These are phyloP conservation scores for Entomophthora muscae DNA, from an alignment of 371 early-diverging fungal species.

Conservation along the genomic window DNA sequence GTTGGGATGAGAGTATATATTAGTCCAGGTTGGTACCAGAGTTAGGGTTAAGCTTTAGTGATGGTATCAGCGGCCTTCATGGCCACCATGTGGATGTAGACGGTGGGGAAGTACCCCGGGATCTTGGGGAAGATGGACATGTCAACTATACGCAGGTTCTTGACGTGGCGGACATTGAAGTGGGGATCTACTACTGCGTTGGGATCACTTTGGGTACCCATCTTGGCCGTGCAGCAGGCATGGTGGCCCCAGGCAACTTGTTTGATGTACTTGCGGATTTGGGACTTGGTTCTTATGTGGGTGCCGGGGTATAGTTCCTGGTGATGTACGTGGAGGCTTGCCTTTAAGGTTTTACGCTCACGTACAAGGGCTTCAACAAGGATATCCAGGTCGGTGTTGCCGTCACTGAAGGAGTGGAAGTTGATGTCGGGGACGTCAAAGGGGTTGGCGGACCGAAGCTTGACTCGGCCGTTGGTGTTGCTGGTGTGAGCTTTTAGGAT, in stretches of 20 bases:
- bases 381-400: neutral
- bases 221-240: no score
- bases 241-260: neutral
- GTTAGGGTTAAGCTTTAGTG: no score
- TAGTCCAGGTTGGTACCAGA: no score
- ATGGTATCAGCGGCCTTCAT: no score
- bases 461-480: no score
- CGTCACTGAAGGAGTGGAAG: no score
- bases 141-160: constrained; percentile 20
- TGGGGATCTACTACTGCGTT: constrained; percentile 14
- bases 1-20: no score
- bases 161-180: constrained; percentile 17
- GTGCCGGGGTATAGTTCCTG: neutral
- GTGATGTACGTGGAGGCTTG: no score
- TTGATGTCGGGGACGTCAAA: no score
- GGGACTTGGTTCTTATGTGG: neutral
- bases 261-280: neutral
- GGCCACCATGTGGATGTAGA: neutral
- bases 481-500: no score
- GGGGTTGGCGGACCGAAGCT: neutral
- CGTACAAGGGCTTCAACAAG: neutral
- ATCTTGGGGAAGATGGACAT: constrained; percentile 18
- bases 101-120: constrained; percentile 7
- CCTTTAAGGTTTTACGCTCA: neutral
- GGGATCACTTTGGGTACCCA: constrained; percentile 13